phyloP scores from a whole-genome alignment of 139 green algal genomes.

The Chlamydomonas asymmetrica region DNA sequence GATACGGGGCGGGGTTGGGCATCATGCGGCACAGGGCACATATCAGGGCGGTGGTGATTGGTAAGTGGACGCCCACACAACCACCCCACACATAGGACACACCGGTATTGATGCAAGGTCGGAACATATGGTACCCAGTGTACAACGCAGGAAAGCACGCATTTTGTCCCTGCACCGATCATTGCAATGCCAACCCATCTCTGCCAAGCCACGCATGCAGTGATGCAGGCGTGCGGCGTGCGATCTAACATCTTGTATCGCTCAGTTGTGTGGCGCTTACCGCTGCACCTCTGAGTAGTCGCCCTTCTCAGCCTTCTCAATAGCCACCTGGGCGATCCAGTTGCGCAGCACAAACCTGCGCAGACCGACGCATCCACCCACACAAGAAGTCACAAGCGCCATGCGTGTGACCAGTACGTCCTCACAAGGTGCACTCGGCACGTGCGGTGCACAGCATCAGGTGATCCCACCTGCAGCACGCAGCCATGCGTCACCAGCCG shows the following conservation, averaged over 20 bases:
- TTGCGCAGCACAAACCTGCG: constrained; percentile 64
- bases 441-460: neutral
- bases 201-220: neutral
- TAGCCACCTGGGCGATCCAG: constrained; percentile 58
- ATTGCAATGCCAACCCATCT: neutral
- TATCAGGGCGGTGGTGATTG: no score
- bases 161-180: no score
- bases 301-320: constrained; percentile 50
- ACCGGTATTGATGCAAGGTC: no score
- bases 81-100: no score
- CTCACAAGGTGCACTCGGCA: neutral
- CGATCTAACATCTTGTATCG: neutral
- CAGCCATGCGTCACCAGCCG: no score
- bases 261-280: no score
- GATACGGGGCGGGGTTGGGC: neutral
- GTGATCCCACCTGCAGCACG: no score
- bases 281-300: constrained; percentile 41
- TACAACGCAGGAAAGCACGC: neutral
- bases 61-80: no score
- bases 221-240: neutral
- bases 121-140: neutral
- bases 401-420: no score
- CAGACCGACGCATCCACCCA: neutral
- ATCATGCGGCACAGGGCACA: no score
- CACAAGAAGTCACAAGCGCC: neutral